phyloP scores from a whole-genome alignment of 148 eudicot species.

The Cornus florida region DNA sequence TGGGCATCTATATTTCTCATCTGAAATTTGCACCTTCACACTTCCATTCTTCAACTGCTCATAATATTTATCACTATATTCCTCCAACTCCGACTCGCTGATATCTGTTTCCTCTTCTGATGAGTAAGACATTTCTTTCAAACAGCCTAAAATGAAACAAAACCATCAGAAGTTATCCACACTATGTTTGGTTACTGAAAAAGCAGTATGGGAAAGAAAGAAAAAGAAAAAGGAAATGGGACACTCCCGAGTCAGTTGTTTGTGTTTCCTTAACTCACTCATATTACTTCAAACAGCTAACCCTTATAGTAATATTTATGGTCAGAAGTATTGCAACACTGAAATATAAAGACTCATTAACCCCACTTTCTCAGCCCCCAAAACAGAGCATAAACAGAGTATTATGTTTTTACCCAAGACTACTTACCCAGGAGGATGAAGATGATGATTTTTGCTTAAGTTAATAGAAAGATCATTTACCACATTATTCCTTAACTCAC shows the following conservation, averaged over 20 bases:
- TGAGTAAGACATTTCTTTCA: constrained; percentile 26
- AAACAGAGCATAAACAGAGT: too few relatives aligned
- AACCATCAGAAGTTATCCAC: not conserved
- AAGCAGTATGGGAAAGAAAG: not conserved
- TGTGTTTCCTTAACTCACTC: too few relatives aligned
- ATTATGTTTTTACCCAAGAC: too few relatives aligned
- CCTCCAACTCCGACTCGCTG: constrained; percentile 56
- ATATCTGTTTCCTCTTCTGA: constrained; percentile 42
- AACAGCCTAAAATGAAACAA: not conserved
- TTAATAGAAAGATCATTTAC: too few relatives aligned
- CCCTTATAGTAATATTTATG: too few relatives aligned
- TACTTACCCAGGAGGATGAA: too few relatives aligned
- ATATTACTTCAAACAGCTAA: not conserved
- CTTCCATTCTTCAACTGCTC: constrained; percentile 30
- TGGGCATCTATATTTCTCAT: constrained; percentile 42
- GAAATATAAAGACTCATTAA: not conserved
- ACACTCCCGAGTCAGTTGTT: not conserved
- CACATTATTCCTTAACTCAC: too few relatives aligned
- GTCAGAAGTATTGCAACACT: not conserved
- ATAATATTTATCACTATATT: constrained; percentile 34
- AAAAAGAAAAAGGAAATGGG: not conserved
- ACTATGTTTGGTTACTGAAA: not conserved
- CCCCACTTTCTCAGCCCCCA: not conserved
- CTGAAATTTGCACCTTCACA: constrained; percentile 20
- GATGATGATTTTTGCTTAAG: too few relatives aligned